These are phyloP conservation scores for Myxozyma melibiosi DNA, from an alignment of 805 yeast genomes.

Conservation along the genomic window DNA sequence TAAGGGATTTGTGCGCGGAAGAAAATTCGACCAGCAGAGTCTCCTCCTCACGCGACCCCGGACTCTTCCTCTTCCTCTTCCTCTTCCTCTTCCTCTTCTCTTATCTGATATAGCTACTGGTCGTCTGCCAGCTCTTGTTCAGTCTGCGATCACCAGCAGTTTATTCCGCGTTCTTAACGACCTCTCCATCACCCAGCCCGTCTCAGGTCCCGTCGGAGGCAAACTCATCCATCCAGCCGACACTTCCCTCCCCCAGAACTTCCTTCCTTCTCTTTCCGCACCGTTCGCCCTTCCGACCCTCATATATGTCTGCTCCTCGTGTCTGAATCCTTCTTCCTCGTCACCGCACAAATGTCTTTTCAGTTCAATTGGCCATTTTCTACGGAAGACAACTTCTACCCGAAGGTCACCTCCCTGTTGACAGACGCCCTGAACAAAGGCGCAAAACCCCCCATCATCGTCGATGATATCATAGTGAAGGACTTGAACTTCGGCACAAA, in stretches of 20 bases:
- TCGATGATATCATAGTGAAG: slow-evolving; percentile 66
- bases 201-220: no score
- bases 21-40: background rate
- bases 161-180: no score
- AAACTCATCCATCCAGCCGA: no score
- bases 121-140: background rate
- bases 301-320: background rate
- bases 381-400: slow-evolving; percentile 62
- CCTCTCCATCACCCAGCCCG: no score
- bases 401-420: slow-evolving; percentile 64
- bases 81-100: background rate
- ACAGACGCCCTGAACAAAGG: slow-evolving; percentile 76
- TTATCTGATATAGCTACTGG: background rate
- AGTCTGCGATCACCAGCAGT: no score
- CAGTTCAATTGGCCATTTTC: slow-evolving; percentile 76
- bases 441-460: slow-evolving; percentile 65
- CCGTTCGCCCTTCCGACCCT: background rate
- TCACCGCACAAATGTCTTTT: slow-evolving; percentile 74
- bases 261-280: background rate
- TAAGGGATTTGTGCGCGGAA: background rate
- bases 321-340: background rate
- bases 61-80: no score
- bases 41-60: slow-evolving; percentile 11
- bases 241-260: no score
- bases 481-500: slow-evolving; percentile 72